phyloP scores from a whole-genome alignment of 352 stramenopile genomes.

The Pythium aquatile region DNA sequence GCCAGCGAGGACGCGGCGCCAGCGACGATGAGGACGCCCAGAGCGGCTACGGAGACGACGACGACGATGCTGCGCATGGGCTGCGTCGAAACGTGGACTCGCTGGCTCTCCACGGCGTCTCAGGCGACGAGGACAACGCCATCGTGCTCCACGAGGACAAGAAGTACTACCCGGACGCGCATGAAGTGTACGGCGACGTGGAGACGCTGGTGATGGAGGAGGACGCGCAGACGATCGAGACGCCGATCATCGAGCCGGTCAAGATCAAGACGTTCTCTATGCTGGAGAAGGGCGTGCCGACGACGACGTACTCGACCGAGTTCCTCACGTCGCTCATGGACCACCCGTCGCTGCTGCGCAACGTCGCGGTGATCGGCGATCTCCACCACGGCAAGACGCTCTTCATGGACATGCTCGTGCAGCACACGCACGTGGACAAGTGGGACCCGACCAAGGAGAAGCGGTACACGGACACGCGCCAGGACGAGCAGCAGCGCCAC shows the following conservation, averaged over 20 bases:
- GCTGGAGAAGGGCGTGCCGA: slow-evolving; percentile 76
- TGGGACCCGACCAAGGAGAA: slow-evolving; percentile 80
- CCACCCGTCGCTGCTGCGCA: slow-evolving; percentile 87
- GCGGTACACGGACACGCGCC: slow-evolving; percentile 94
- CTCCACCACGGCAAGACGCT: slow-evolving; percentile 96
- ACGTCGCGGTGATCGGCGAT: slow-evolving; percentile 96
- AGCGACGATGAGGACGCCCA: slow-evolving; percentile 48
- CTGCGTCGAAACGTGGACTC: slow-evolving; percentile 38
- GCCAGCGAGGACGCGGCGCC: slow-evolving; percentile 30
- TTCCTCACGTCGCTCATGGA: slow-evolving; percentile 91
- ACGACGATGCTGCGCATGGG: slow-evolving; percentile 7
- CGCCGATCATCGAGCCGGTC: slow-evolving; percentile 97
- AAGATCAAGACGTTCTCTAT: slow-evolving; percentile 93
- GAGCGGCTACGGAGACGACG: slow-evolving; percentile 39
- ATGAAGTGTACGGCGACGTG: slow-evolving; percentile 96
- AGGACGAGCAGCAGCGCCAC: slow-evolving; percentile 96
- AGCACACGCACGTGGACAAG: slow-evolving; percentile 85
- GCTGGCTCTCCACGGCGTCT: slow-evolving; percentile 44
- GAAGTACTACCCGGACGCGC: slow-evolving; percentile 98
- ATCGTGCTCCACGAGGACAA: slow-evolving; percentile 99
- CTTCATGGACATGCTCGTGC: slow-evolving; percentile 90
- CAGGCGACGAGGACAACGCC: slow-evolving; percentile 65
- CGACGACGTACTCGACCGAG: slow-evolving; percentile 88
- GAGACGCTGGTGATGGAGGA: slow-evolving; percentile 98
- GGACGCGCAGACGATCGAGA: slow-evolving; percentile 98